Base-by-base conservation (phyloP, 352 stramenopile species). In the Blastocystis sp. region DNA sequence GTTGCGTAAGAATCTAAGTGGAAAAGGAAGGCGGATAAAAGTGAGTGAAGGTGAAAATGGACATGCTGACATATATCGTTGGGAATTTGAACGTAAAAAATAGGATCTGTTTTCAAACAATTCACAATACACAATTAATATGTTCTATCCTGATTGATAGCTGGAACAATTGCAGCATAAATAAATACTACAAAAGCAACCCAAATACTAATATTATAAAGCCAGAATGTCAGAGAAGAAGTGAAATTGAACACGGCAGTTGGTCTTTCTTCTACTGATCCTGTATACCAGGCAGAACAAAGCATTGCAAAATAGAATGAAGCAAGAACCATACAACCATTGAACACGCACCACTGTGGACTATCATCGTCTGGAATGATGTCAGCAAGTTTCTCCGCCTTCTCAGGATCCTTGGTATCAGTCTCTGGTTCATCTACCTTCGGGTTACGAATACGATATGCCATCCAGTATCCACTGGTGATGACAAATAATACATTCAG, bases 31-130 rank as follows among this genome's bases (percentile, higher is more conserved):
- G 79, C 94, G 95, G 70, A 89, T 92, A 40, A 96, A 96, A 91
- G 91, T 96, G 56, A 92, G 92, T 51, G 90, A 92, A 44, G 93
- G 91, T n/a, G 91, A 92, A 64, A 90, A 94, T 81, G 93, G 93
- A 24, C 84, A 91, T 57, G 94, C 94, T 0, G 92, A 93, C 6
- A 92, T 96, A 22, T 96, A 96, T 90, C 92, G 92, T 80, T 96
- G 94, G 94, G 95, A 96, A 89, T 92, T 93, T 79, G 91, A 96
- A 90, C 92, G 94, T 15, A 94, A 96, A 89, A 94, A 94, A 90
- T 96, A 92, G 78, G 81, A 76, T 19, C 33, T 56, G 37, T 56
- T 56, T 44, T 3, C 60, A 70, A 70, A 33, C 13, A 37, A 70
- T 22, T 35, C 60, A 33, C 11, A 22, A 70, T 35, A 64, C 57